Evolutionary conservation across 139 green algal genomes (phyloP).

Genomic region (Helicosporidium sp.): DNA sequence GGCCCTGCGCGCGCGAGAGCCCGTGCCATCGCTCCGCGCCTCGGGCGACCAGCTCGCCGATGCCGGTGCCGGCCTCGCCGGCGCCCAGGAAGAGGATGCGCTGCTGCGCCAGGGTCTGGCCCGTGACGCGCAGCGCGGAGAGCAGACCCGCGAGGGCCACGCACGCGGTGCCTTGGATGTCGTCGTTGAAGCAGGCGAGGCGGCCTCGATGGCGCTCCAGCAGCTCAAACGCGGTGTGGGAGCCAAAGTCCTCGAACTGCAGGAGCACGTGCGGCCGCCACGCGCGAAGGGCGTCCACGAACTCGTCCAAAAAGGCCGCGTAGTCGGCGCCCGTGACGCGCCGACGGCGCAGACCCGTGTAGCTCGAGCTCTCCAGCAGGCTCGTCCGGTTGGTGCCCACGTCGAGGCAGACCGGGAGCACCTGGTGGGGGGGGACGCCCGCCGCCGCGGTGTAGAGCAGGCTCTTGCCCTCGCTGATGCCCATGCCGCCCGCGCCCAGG

Average conservation of each 20-base stretch:
- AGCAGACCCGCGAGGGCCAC: constrained; percentile 25
- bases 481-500: constrained; percentile 47
- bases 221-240: constrained; percentile 33
- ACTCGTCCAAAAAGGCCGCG: constrained; percentile 38
- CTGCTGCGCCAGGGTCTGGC: constrained; percentile 12
- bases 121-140: constrained; percentile 30
- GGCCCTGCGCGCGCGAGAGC: no score
- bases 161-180: constrained; percentile 50
- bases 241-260: constrained; percentile 86
- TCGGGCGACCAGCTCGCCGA: no score
- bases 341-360: constrained; percentile 28
- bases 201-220: constrained; percentile 30
- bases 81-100: constrained; percentile 34
- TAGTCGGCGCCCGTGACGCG: constrained; percentile 33
- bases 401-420: constrained; percentile 69
- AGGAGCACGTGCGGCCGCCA: constrained; percentile 10
- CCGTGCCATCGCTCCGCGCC: no score
- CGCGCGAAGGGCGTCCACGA: constrained; percentile 11
- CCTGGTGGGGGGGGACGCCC: constrained; percentile 29
- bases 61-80: constrained; percentile 25
- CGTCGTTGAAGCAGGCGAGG: constrained; percentile 72
- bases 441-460: constrained; percentile 36
- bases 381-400: constrained; percentile 63
- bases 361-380: constrained; percentile 50
- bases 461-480: constrained; percentile 51